Percentiles rank a stretch among this genome's conserved stretches.
These are phyloP conservation scores for Gaultheria prostrata DNA, from an alignment of 148 eudicot genomes.

Conservation along the genomic window DNA sequence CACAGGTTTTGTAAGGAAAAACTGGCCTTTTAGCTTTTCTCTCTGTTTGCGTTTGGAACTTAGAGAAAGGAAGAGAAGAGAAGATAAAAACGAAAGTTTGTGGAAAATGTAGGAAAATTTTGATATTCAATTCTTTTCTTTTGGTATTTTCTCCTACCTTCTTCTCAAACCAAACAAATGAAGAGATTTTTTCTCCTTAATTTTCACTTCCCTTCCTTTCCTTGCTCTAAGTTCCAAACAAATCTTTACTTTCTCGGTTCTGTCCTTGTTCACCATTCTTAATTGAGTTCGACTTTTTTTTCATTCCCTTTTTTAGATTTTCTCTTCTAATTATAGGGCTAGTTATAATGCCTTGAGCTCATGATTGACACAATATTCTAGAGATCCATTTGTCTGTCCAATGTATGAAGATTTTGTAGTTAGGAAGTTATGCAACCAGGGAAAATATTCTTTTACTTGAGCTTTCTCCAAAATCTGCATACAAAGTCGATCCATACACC, in stretches of 20 bases:
- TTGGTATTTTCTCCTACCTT: background rate
- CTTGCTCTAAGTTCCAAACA: background rate
- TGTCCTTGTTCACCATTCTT: background rate
- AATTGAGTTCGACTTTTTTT: background rate
- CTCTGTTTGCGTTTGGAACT: background rate
- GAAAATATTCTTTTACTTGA: constrained; percentile 1
- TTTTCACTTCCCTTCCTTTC: background rate
- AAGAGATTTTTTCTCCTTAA: background rate
- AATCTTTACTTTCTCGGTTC: background rate
- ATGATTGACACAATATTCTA: background rate
- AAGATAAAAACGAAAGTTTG: background rate
- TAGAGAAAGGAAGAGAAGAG: background rate
- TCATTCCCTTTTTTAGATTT: background rate
- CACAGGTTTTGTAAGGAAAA: background rate
- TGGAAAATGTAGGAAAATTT: background rate
- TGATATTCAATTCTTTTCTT: background rate
- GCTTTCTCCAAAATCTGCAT: background rate
- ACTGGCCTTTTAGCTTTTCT: background rate
- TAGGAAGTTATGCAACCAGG: background rate
- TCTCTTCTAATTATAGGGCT: background rate
- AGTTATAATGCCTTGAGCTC: background rate
- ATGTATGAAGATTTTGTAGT: background rate
- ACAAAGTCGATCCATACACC: background rate
- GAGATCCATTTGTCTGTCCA: background rate
- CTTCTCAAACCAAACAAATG: background rate